Conservation (phyloP, 257 asterid genomes). For the Phtheirospermum japonicum region DNA sequence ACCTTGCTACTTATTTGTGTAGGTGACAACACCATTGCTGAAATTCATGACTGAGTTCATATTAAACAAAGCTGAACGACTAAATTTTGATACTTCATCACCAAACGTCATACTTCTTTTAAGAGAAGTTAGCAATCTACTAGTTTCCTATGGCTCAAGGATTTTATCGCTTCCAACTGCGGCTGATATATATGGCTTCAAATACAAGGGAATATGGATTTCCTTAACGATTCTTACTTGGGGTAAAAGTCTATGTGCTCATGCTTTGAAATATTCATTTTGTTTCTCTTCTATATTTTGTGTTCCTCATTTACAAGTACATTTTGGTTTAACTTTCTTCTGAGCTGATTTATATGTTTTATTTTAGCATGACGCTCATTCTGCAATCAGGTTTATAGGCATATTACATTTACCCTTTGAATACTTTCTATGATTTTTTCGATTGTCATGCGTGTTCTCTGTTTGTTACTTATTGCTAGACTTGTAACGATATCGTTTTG, state of each 20-base stretch:
- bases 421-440: neutral
- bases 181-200: constrained; percentile 81
- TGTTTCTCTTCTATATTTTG: constrained; percentile 18
- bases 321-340: constrained; percentile 16
- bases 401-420: neutral
- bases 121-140: constrained; percentile 95
- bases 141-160: constrained; percentile 88
- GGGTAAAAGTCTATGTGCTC: constrained; percentile 45
- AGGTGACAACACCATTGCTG: constrained; percentile 95
- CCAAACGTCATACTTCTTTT: constrained; percentile 97
- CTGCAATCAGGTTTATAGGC: constrained; percentile 7
- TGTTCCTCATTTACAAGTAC: constrained; percentile 5
- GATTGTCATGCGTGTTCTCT: too few species aligned
- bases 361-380: constrained; percentile 4
- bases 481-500: constrained; percentile 17
- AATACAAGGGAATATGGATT: constrained; percentile 98
- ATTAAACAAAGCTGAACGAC: constrained; percentile 84
- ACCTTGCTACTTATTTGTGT: constrained; percentile 30
- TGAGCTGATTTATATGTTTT: constrained; percentile 17
- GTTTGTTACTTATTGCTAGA: constrained; percentile 4
- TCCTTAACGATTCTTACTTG: constrained; percentile 74
- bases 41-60: constrained; percentile 96
- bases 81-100: constrained; percentile 93
- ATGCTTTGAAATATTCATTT: constrained; percentile 21
- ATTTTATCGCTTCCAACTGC: constrained; percentile 72